These are phyloP conservation scores for Fusarium irregulare DNA, from an alignment of 2,329 filamentous ascomycete species.

Conservation along the genomic window DNA sequence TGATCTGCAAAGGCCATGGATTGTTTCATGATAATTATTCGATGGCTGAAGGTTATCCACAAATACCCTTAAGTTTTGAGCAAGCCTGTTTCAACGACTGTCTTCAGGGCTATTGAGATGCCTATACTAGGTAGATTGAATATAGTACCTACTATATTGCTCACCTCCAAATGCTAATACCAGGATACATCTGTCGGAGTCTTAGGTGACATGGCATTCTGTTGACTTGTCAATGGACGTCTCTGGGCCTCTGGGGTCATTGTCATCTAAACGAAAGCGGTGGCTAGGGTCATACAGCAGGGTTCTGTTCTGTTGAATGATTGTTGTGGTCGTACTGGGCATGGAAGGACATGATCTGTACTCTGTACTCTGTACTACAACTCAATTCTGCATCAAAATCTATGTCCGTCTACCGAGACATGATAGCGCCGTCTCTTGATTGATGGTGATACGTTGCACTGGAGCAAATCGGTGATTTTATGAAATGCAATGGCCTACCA, in stretches of 20 bases:
- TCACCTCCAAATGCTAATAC: background rate
- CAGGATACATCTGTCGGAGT: background rate
- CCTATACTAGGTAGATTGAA: background rate
- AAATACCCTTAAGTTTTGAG: conserved; percentile 18
- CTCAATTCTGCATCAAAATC: conserved; percentile 16
- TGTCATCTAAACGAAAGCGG: conserved; percentile 10
- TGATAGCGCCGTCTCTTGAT: conserved; percentile 5
- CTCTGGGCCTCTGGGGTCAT: background rate
- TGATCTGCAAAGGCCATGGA: conserved; percentile 21
- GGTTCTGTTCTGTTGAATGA: background rate
- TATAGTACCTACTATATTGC: background rate
- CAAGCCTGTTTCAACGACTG: conserved; percentile 1
- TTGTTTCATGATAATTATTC: conserved; percentile 25
- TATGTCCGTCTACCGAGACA: conserved; percentile 24
- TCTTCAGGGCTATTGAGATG: background rate
- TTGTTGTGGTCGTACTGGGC: background rate
- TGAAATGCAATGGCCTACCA: conserved; percentile 6
- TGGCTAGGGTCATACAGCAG: background rate
- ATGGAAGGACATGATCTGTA: background rate
- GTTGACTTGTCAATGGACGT: background rate
- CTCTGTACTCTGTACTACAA: conserved; percentile 22
- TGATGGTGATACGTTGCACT: conserved; percentile 20
- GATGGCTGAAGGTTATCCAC: conserved; percentile 3
- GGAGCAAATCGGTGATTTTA: conserved; percentile 37
- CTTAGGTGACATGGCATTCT: background rate